Base-by-base conservation (phyloP, 176 grass and related monocot genomes). In the Avena insularis region DNA sequence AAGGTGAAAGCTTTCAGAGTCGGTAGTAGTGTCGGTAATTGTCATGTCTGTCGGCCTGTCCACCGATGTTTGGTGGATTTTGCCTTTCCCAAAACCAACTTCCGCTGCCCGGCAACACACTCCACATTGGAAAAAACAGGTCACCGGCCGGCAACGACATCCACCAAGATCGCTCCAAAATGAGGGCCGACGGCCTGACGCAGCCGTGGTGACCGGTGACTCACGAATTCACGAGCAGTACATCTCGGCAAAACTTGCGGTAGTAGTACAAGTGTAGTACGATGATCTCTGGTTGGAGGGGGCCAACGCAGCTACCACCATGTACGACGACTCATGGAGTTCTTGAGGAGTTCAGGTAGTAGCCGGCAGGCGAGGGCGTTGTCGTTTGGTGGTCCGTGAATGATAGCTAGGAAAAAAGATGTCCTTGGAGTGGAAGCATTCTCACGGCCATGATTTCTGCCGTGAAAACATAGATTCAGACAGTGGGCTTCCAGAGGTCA, bases 241-340 rank as follows among this genome's bases (percentile, higher is more conserved):
- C 25, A 25, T 0, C 36, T 25, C 36, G 6, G 38, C 5, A 7
- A 50, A 48, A 1, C 2, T 64, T 50, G 53, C 65, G 25, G 25
- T 25, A 15, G 25, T 51, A 9, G 85, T 80, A 80, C 47, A 51
- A 74, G 45, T 74, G 46, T 16, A 51, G 72, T 87, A 53, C 55
- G 48, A 63, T 14, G 8, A 23, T 73, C 25, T 40, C 77, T 74
- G 78, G n/a, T 55, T 62, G 78, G 61, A 61, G 40, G 11, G 21
- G 68, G 40, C 9, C 53, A 53, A 0, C 87, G 0, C 87, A 38
- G 31, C 45, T 63, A 71, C 81, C 19, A 63, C 69, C 40, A 31
- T 72, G 82, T 89, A 85, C 87, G 69, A 54, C 62, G 48, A 16
- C 21, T 20, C 81, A 43, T 20, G 53, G 62, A 27, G 31, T 53